phyloP scores from a whole-genome alignment of 2,329 filamentous ascomycete species.

The Colletotrichum gloeosporioides region DNA sequence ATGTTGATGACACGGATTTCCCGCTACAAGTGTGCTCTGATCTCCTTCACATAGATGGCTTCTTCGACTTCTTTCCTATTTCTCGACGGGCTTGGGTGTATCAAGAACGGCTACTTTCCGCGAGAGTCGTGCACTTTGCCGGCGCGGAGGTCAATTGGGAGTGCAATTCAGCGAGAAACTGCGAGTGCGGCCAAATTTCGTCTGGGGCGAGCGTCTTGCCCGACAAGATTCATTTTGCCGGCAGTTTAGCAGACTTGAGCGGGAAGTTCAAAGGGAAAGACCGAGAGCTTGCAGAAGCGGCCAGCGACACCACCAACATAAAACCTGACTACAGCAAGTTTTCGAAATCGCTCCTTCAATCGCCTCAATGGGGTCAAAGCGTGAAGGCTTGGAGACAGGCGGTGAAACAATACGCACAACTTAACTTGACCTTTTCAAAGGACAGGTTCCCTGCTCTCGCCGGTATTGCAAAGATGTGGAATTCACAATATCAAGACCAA shows the following conservation, averaged over 20 bases:
- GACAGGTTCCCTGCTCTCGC: not conserved
- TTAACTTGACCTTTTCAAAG: slow-evolving; percentile 19
- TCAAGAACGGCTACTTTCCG: not conserved
- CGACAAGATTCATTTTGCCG: not conserved
- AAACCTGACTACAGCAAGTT: not conserved
- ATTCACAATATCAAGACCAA: not conserved
- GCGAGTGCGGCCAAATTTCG: not conserved
- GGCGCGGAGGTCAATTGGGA: not conserved
- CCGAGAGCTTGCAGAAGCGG: not conserved
- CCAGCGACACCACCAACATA: not conserved
- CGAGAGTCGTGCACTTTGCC: not conserved
- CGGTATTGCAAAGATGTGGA: not conserved
- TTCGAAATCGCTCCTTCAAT: not conserved
- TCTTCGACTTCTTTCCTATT: not conserved
- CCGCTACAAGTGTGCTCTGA: not conserved
- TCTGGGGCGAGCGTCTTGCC: not conserved
- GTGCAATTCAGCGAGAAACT: not conserved
- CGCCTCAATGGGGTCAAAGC: not conserved
- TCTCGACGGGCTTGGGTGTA: not conserved
- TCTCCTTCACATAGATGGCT: not conserved
- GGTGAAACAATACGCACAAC: not conserved
- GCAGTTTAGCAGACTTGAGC: not conserved
- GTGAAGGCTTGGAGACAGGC: not conserved
- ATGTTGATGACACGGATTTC: not conserved
- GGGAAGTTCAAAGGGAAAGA: not conserved